Percentiles rank a stretch among this genome's conserved stretches.
Evolutionary conservation across 2,329 filamentous ascomycete species (phyloP).

Genomic region (Cordyceps cicadae): DNA sequence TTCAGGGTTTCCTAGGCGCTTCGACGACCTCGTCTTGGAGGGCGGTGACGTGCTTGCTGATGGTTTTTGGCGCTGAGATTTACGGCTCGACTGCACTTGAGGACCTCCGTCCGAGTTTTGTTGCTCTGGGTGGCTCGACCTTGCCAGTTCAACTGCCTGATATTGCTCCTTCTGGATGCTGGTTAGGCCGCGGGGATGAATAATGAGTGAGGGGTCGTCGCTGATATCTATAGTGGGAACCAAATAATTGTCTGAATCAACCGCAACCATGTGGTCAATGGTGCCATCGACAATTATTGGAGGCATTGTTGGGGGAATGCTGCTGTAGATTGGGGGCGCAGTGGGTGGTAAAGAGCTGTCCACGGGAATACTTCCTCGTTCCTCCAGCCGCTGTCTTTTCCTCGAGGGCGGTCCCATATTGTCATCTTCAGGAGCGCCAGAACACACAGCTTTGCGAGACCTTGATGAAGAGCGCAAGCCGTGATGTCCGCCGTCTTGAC

Average conservation of each 20-base stretch:
- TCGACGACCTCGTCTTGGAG: background rate
- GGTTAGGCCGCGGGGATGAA: slow-evolving; percentile 27
- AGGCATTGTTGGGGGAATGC: slow-evolving; percentile 20
- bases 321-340: slow-evolving; percentile 12
- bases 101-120: background rate
- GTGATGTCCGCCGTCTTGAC: background rate
- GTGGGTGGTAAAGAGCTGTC: background rate
- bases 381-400: background rate
- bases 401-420: background rate
- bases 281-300: background rate
- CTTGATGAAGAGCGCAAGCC: background rate
- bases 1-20: background rate
- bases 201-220: slow-evolving; percentile 24
- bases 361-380: background rate
- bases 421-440: background rate
- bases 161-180: slow-evolving; percentile 32
- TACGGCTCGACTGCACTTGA: background rate
- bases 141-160: slow-evolving; percentile 17
- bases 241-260: background rate
- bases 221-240: slow-evolving; percentile 17
- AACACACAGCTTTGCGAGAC: background rate
- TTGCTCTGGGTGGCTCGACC: slow-evolving; percentile 13
- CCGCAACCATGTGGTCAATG: background rate
- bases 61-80: background rate
- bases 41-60: background rate